Evolutionary conservation across 305 asterid species (phyloP).

Genomic region (Fraxinus floribunda): DNA sequence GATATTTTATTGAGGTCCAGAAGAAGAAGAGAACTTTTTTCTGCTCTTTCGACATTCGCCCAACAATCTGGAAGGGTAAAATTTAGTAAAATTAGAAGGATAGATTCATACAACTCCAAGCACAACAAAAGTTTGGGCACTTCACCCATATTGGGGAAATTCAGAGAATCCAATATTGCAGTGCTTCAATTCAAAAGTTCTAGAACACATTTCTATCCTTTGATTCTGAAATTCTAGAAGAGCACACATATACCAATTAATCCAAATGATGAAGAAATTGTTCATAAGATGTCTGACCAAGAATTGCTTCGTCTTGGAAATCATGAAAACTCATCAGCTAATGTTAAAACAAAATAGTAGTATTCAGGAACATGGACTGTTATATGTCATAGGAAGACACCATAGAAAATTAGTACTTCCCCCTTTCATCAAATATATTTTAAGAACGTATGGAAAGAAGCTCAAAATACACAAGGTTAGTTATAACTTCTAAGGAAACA

Average conservation of each 20-base stretch:
- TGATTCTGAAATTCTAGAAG: background rate
- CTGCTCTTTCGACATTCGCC: slow-evolving; percentile 66
- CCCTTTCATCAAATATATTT: background rate
- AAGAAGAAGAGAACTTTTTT: slow-evolving; percentile 73
- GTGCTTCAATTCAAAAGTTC: background rate
- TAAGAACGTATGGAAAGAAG: background rate
- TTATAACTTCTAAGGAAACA: background rate
- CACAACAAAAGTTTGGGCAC: background rate
- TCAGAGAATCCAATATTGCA: background rate
- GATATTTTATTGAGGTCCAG: slow-evolving; percentile 86
- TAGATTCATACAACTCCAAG: background rate
- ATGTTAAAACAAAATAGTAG: background rate
- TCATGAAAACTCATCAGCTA: background rate
- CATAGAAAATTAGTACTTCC: background rate
- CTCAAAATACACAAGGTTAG: background rate
- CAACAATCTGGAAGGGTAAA: slow-evolving; percentile 49
- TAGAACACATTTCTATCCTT: background rate
- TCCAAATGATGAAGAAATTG: background rate
- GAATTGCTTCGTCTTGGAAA: background rate
- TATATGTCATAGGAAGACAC: background rate
- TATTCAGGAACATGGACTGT: background rate
- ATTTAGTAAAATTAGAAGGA: background rate
- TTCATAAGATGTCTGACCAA: background rate
- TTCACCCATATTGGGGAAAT: background rate
- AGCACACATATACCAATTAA: background rate